Evolutionary conservation across 2,329 filamentous ascomycete genomes (phyloP), one percentile per base, ranked within the genome.

Genomic region (Metarhizium album): DNA sequence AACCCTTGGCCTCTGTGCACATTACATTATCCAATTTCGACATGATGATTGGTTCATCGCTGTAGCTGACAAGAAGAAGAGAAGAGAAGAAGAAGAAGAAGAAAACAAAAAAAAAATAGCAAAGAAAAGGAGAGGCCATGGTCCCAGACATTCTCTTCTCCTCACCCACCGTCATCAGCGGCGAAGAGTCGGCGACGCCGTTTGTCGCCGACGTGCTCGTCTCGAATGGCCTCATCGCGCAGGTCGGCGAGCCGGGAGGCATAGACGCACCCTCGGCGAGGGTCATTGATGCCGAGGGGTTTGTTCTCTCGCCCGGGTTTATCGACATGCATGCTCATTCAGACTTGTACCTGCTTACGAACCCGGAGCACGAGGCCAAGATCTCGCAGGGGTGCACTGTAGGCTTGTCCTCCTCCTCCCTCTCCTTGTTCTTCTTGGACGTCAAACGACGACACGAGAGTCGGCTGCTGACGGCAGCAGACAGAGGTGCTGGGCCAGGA

Each of bases 271-370:
- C 48, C 13, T 48, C 48, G 7, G 40, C 54, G 16, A 52, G 57
- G 20, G 46, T 38, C 5, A 54, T 60, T 35, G 53, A 59, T 6
- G 56, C 53, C 40, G 55, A 51, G 35, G 58, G 58, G 4, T 48
- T 48, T 9, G 48, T 50, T 11, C 51, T 60, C 6, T 60, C 58
- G 20, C 58, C 58, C 7, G 58, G 58, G 2, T 60, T 60, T n/a
- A 60, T 60, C 35, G 58, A 60, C 27, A 60, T 60, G 58, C 58
- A 60, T 47, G 58, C 58, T 2, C 58, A 60, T 45, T 60, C 58
- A 11, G 58, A 60, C 22, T 51, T 60, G 20, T 60, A 60, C 22
- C 57, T 60, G 9, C 55, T 60, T 24, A 56, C 56, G 13, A 52
- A 51, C 42, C 57, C 58, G 9, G 54, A 52, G 4, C 58, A 60